Base-by-base conservation (phyloP, 495 filamentous ascomycete species). In the Aspergillus ellipticus region DNA sequence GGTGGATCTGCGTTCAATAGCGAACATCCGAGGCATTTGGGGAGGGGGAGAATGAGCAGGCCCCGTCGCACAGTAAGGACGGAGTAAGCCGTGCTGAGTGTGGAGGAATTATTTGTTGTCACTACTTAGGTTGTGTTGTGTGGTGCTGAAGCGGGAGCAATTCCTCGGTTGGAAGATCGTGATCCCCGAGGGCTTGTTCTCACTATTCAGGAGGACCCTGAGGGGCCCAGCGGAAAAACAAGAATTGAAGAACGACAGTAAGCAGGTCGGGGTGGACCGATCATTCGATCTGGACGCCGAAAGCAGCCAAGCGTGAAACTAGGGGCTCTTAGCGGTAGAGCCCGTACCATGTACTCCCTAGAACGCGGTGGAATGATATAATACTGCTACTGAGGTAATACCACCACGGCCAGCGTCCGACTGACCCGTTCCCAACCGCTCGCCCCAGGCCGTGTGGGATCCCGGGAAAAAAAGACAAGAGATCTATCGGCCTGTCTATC, bases 221-320 rank as follows among this genome's bases (percentile, higher is more conserved):
- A 48, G 45, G 15, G 16, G 45, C 28, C 28, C 13, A 28, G 24
- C 13, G 10, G 13, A 28, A 22, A 16, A 26, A 48, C 26, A 20
- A 20, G 9, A 5, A 20, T 16, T 9, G 22, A 28, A 48, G 22
- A 13, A 13, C n/a, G n/a, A 48, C 11, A 48, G 45, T 24, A 48
- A 48, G 45, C 24, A 24, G 26, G 33, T 39, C 16, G 22, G 43
- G 47, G 50, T 49, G 56, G 42, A 53, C n/a, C 50, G 56, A 53
- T 48, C 50, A 58, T 56, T 56, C 47, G 56, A 53, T 54, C 55
- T 51, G 48, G 11, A 26, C 24, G 31, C 21, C n/a, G 29, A 16
- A 56, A 51, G 15, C 17, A 43, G 49, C 19, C 51, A 54, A 45
- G 43, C 26, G 20, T 45, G 42, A 42, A 54, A 33, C 42, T 33